Base-by-base conservation (phyloP, 176 grass and related monocot genomes). In the Chloris gayana region DNA sequence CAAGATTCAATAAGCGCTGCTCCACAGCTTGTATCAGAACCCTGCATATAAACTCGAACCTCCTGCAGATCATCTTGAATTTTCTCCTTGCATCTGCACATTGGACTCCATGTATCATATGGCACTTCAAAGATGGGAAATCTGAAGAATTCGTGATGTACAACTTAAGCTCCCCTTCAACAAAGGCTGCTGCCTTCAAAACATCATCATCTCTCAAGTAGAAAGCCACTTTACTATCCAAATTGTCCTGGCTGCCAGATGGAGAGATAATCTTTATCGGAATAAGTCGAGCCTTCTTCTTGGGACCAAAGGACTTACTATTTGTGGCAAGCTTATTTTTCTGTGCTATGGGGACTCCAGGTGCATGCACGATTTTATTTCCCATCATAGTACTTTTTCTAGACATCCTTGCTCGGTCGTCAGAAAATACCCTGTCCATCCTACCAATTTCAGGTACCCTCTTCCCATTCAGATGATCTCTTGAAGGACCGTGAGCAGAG, bases 31-130 rank as follows among this genome's bases (percentile, higher is more conserved):
- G 85, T 33, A 90, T 72, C 15, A 93, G 39, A 74, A 74, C 70
- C 44, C 85, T 87, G 65, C 88, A 90, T 72, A 93, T 62, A 35
- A 69, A 70, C 35, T 88, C 79, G 80, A 93, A 93, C 41, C 47
- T 82, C 15, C 74, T 31, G 57, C 88, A 84, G 30, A 79, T 37
- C 72, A 78, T 90, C 79, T 61, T 85, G 17, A 91, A 74, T 78
- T 79, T 82, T 47, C 77, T 69, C 54, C 88, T 70, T 67, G 46
- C 86, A 74, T 83, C 86, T 34, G 51, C 12, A 45, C 83, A 58
- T 44, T 39, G 34, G 22, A 22, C 63, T 67, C 72, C 70, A 85
- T 65, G 14, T 32, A 74, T 26, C 30, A 17, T 69, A 13, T 77
- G 66, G 57, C 53, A 33, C 64, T 34, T 64, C 21, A 42, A 17